These are phyloP conservation scores for Dendrothele bispora DNA, from an alignment of 768 basidiomycete species.

Conservation along the genomic window DNA sequence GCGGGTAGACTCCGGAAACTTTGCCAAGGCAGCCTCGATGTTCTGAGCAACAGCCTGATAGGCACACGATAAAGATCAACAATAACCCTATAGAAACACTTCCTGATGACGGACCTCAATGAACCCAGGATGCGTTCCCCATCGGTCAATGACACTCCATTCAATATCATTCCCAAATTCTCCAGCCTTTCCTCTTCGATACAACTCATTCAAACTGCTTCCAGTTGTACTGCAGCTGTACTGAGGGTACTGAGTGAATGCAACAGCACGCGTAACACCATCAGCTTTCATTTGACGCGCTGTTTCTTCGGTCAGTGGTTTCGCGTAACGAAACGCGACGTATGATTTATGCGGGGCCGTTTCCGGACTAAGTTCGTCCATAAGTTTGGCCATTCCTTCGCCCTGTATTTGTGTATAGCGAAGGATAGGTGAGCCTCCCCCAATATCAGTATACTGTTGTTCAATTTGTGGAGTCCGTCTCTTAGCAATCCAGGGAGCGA, in stretches of 20 bases:
- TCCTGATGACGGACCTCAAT: conserved; percentile 70
- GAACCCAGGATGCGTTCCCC: conserved; percentile 95
- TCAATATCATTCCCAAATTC: conserved; percentile 66
- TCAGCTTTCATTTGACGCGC: conserved; percentile 84
- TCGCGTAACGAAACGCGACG: conserved; percentile 92
- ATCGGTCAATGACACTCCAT: conserved; percentile 98
- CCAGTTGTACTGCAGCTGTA: conserved; percentile 99
- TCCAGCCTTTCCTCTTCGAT: conserved; percentile 59
- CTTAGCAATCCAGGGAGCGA: conserved; percentile 87
- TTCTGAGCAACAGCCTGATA: conserved; percentile 86
- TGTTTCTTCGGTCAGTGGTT: conserved; percentile 83
- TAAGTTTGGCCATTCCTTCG: conserved; percentile 81
- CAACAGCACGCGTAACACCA: conserved; percentile 88
- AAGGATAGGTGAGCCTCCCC: conserved; percentile 95
- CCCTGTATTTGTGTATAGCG: conserved; percentile 89
- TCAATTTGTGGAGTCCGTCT: conserved; percentile 92
- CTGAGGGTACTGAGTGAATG: conserved; percentile 98
- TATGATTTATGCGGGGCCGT: conserved; percentile 97
- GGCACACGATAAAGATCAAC: background rate
- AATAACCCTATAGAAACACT: background rate
- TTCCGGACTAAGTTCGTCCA: conserved; percentile 92
- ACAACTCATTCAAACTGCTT: conserved; percentile 94
- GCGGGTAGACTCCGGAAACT: conserved; percentile 73
- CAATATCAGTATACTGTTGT: conserved; percentile 91
- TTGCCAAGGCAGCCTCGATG: conserved; percentile 76